Base-by-base conservation (phyloP, 2,329 filamentous ascomycete species). In the Blastomyces silverae region DNA sequence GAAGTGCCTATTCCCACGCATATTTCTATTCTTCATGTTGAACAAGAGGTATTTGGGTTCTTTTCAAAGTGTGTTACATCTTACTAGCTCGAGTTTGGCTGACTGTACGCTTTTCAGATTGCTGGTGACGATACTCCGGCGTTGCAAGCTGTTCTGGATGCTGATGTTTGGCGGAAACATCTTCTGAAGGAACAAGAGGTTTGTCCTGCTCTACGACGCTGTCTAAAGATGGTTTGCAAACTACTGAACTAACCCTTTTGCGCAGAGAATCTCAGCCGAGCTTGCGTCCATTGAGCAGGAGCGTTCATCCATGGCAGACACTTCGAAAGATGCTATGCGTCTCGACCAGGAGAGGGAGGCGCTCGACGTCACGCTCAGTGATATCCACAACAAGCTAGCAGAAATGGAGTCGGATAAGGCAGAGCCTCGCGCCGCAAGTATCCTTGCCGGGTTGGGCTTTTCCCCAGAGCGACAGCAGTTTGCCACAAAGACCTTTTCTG, bases 391-490 rank as follows among this genome's bases (percentile, higher is more conserved):
- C 66, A 99, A 99, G 78, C 84, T 99, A 66, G 86, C 92, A 25
- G 94, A 99, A 78, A 99, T 99, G 94, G 94, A 99, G 75, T 97
- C 94, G 0, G 94, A 99, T 81, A 97, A 97, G 80, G 94, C 94
- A 65, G 94, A 99, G 75, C 90, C 94, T 68, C 85, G 94, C 74
- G 94, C 94, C 58, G 94, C 94, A 61, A 97, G 91, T 78, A 99
- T 99, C 74, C 83, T 99, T 63, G 93, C 94, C 66, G 94, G 94
- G 85, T 87, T 99, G 65, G 94, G 94, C 71, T 99, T 99, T 84
- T 97, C 94, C 0, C 78, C 90, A 25, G 94, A 97, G 78, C 85
- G 92, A 69, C 94, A 99, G 75, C 90, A 96, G 71, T 92, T 85
- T 74, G 89, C 94, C 20, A 99, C 94, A 64, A 97, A 91, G 83